Evolutionary conservation across 2,329 filamentous ascomycete species (phyloP), one percentile per base, ranked within the genome.

Genomic region (Monosporascus sp.): DNA sequence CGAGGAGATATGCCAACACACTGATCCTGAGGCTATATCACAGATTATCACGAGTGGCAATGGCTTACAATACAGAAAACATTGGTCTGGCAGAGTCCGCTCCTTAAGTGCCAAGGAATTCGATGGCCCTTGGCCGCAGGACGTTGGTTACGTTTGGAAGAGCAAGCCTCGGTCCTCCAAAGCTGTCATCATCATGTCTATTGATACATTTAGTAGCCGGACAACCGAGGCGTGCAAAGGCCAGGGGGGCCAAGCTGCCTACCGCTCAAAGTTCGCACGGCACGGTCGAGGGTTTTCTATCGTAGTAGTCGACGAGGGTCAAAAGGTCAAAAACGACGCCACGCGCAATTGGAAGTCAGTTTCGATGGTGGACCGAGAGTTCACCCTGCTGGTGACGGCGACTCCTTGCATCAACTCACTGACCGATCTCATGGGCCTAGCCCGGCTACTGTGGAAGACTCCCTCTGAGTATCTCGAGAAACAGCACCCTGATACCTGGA

Each of bases 281-380:
- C 9, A 15, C 6, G 51, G 48, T 8, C 56, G 64, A 7, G 17
- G 38, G 5, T 66, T 66, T 47, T 68, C 65, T 4, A 50, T 66
- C 6, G 59, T 68, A 3, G 57, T 65, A 2, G 62, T 67, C 1
- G 65, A 68, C 31, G 65, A 67, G 39, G 63, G 64, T 2, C 58
- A 66, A 46, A 66, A 64, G 47, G 54, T 66, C 17, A 64, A 64
- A 20, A 59, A 66, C 18, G 22, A 53, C 1, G 9, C 20, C 1
- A 67, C 65, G 0, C 52, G 45, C 8, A 57, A 59, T 14, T 65
- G 60, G 59, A 59, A 56, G 42, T 66, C 64, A 3, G 54, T 68
- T 1, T 46, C 54, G 14, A 49, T 62, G 3, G 44, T 66, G 6
- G 31, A 62, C 11, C 61, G 64, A 9, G 47, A 63, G 4, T 65